These are phyloP conservation scores for Trichoderma guizhouense DNA, from an alignment of 2,329 filamentous ascomycete genomes.

Conservation along the genomic window DNA sequence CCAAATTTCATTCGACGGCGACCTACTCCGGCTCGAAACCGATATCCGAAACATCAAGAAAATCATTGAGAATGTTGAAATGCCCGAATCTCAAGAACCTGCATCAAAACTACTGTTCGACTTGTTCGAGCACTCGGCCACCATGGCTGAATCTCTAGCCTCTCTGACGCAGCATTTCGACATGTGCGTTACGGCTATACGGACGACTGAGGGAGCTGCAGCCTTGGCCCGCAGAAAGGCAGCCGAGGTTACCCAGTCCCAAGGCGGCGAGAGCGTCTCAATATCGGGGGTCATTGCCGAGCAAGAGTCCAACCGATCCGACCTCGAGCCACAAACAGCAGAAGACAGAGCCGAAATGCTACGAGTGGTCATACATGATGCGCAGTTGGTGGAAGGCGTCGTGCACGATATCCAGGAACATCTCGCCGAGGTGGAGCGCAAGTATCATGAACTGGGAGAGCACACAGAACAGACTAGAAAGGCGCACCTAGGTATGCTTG, in stretches of 20 bases:
- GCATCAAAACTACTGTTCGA: constrained; percentile 55
- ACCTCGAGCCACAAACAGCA: constrained; percentile 67
- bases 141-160: constrained; percentile 77
- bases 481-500: constrained; percentile 55
- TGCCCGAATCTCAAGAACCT: constrained; percentile 32
- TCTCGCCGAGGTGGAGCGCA: constrained; percentile 71
- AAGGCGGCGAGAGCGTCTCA: constrained; percentile 48
- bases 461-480: constrained; percentile 52
- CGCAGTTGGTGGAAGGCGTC: constrained; percentile 62
- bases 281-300: constrained; percentile 65
- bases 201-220: constrained; percentile 79
- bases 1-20: constrained; percentile 71
- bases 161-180: constrained; percentile 87
- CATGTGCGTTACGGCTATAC: constrained; percentile 84
- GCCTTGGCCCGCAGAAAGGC: constrained; percentile 66
- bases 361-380: constrained; percentile 70
- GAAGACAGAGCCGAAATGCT: constrained; percentile 82
- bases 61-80: constrained; percentile 45
- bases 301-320: constrained; percentile 48
- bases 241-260: constrained; percentile 57
- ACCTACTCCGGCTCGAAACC: constrained; percentile 70
- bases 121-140: constrained; percentile 71
- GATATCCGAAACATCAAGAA: constrained; percentile 66
- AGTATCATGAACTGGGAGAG: constrained; percentile 60
- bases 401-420: constrained; percentile 70